Percentiles rank a stretch among this genome's conserved stretches.
These are phyloP conservation scores for Ophiostoma sp. DNA, from an alignment of 2,329 filamentous ascomycete genomes.

Conservation along the genomic window DNA sequence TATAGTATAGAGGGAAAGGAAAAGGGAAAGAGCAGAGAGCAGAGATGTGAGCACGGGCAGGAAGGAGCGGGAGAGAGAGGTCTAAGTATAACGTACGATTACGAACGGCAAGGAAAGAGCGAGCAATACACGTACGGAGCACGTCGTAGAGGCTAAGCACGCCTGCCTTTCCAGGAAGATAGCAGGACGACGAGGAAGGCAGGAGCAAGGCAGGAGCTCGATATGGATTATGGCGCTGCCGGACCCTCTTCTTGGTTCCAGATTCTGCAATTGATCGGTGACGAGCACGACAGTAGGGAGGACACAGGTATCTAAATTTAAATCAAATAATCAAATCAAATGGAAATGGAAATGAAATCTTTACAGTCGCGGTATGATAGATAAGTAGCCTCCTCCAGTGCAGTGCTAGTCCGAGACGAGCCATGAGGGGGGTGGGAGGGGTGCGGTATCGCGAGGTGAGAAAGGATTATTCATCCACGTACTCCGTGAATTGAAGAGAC, in stretches of 20 bases:
- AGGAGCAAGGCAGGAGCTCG: slow-evolving; percentile 3
- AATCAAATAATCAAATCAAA: slow-evolving; percentile 2
- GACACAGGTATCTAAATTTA: no score
- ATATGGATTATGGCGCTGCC: slow-evolving; percentile 2
- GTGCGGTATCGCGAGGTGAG: background rate
- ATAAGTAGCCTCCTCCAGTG: slow-evolving; percentile 11
- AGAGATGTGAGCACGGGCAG: background rate
- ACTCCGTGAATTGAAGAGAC: no score
- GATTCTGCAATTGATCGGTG: slow-evolving; percentile 3
- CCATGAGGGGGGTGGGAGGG: slow-evolving; percentile 8
- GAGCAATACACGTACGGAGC: no score
- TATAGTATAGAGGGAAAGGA: background rate
- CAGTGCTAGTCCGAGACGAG: slow-evolving; percentile 7
- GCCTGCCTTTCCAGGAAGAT: background rate
- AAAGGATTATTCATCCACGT: background rate
- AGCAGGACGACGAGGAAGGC: background rate
- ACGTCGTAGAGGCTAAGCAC: background rate
- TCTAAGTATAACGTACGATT: slow-evolving; percentile 3
- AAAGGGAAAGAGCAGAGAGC: background rate
- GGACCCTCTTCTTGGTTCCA: slow-evolving; percentile 7
- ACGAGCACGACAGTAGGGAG: background rate
- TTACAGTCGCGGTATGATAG: slow-evolving; percentile 9
- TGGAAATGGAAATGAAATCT: background rate
- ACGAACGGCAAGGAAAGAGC: background rate
- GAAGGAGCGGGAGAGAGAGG: background rate